Base-by-base conservation (phyloP, 305 asterid species). In the Fraxinus nigra region DNA sequence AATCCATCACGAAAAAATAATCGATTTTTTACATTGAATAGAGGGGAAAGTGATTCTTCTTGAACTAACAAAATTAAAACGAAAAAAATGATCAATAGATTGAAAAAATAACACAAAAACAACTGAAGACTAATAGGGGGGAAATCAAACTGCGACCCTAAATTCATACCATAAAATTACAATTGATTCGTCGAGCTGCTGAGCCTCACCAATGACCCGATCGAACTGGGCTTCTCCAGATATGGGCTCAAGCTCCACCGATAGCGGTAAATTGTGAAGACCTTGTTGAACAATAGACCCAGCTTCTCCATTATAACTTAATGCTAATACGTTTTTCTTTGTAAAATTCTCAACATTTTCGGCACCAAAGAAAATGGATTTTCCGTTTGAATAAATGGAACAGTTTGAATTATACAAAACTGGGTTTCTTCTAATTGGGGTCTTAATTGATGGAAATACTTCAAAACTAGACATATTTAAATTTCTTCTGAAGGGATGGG, bases 211-310 rank as follows among this genome's bases (percentile, higher is more conserved):
- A 48, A 94, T 37, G 86, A 94, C 89, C 81, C 86, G 90, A 90
- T 95, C 93, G 89, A 94, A 95, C 56, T 92, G 93, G 76, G 89
- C 54, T 84, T 92, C 98, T 78, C 86, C 85, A 38, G 89, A 88
- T 90, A 95, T 86, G 9, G 91, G 93, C 74, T 81, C 87, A 72
- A 94, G 83, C 40, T 87, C 92, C 81, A 92, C 75, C 4, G 93
- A 90, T 72, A 90, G 82, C 69, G 94, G 99, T 81, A 78, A 81
- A 82, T 84, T 79, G 46, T 88, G 93, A 59, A 79, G 76, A 78
- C 83, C 87, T 79, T 40, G 89, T 43, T 85, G 89, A 43, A 85
- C 20, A 84, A 86, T 81, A 69, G 89, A 81, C 80, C 90, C 91
- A 79, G 82, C 85, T 83, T 87, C 92, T 33, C 83, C 76, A 32